Base-by-base conservation (phyloP, 768 basidiomycete species). In the Tricholoma hemisulphureum region DNA sequence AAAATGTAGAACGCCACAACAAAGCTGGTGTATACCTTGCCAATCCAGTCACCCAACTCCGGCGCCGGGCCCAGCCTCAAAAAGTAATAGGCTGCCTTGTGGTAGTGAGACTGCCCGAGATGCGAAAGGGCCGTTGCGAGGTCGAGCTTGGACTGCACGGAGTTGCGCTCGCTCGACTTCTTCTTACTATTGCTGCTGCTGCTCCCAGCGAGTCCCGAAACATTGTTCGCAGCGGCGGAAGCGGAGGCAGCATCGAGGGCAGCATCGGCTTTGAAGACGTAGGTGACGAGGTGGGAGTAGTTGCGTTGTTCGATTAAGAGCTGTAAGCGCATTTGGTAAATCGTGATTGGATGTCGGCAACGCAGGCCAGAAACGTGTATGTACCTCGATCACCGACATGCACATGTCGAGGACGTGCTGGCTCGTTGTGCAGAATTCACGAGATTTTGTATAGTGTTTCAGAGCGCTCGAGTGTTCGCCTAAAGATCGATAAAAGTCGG, bases 381-480 rank as follows among this genome's bases (percentile, higher is more conserved):
- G 7, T 63, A 89, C 91, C 81, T 93, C 91, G 2, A 93, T 77
- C 14, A 92, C 84, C 2, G 88, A 87, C 46, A 93, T 75, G 72
- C 90, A 94, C 86, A 95, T 93, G 56, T 98, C 96, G 2, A 98
- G 80, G n/a, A 96, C 86, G 62, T 98, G 95, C 63, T 90, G 86
- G 56, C 88, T 88, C 9, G 93, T 92, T 13, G 93, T 88, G 70
- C 94, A 95, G 73, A 86, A 97, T 69, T 98, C 96, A 57, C 95
- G 86, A 11, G 88, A 90, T 66, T 95, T 94, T n/a, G 89, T 89
- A 72, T 88, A 89, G 64, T 93, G 86, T 66, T 90, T 89, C 63
- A 97, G 71, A 4, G 95, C 83, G 14, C 76, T 76, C 6, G 81
- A 71, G 61, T 85, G 83, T 61, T 94, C 90, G 24, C 95, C 95